Evolutionary conservation across 2,329 filamentous ascomycete species (phyloP).

Genomic region (Fusarium udum): DNA sequence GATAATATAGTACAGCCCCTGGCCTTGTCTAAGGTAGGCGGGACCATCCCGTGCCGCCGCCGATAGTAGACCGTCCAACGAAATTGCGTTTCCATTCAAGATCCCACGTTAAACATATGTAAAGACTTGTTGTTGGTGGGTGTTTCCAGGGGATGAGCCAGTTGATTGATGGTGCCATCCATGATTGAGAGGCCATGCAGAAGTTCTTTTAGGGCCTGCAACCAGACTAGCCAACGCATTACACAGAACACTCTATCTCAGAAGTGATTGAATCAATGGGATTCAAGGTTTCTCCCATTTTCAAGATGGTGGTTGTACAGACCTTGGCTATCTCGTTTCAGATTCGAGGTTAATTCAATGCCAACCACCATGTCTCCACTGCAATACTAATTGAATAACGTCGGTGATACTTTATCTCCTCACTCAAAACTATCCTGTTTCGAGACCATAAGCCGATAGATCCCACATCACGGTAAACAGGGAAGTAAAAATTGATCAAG

Average conservation of each 20-base stretch:
- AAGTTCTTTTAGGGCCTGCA: slow-evolving; percentile 4
- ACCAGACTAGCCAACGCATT: background rate
- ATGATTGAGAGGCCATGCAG: slow-evolving; percentile 6
- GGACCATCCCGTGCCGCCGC: slow-evolving; percentile 22
- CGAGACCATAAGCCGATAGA: background rate
- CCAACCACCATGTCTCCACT: background rate
- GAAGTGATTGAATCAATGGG: background rate
- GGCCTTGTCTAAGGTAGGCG: background rate
- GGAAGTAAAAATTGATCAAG: background rate
- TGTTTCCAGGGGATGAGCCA: background rate
- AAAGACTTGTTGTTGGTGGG: background rate
- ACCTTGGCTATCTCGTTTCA: slow-evolving; percentile 26
- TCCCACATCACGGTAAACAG: slow-evolving; percentile 10
- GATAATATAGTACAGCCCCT: slow-evolving; percentile 16
- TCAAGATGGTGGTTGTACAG: slow-evolving; percentile 1
- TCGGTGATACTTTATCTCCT: background rate
- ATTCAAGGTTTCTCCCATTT: slow-evolving; percentile 20
- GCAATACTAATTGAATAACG: slow-evolving; percentile 4
- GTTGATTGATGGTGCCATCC: slow-evolving; percentile 7
- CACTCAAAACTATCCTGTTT: slow-evolving; percentile 9
- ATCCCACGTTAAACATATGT: slow-evolving; percentile 12
- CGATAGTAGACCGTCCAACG: slow-evolving; percentile 25
- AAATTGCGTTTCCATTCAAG: slow-evolving; percentile 20
- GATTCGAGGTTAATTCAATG: slow-evolving; percentile 6
- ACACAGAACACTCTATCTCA: background rate